These are phyloP conservation scores for Amanita rimosa DNA, from an alignment of 768 basidiomycete genomes.

Conservation along the genomic window DNA sequence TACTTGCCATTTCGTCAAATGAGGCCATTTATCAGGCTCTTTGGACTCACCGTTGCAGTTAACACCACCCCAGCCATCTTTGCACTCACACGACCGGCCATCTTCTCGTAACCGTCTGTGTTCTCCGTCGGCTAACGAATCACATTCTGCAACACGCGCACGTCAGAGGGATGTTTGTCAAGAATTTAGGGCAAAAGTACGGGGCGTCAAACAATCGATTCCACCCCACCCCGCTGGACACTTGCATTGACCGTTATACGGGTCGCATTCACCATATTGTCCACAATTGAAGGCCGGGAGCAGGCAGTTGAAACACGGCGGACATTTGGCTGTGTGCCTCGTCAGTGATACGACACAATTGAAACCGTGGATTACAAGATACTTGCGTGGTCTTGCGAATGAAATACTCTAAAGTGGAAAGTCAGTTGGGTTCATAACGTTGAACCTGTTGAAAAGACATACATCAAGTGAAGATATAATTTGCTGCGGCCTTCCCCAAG, in stretches of 20 bases:
- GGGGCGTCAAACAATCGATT: slow-evolving; percentile 85
- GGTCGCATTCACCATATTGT: slow-evolving; percentile 84
- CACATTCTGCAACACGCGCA: slow-evolving; percentile 56
- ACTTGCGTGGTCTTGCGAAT: neutral
- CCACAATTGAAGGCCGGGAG: slow-evolving; percentile 88
- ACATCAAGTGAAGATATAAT: neutral
- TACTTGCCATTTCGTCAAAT: slow-evolving; percentile 36
- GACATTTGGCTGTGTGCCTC: slow-evolving; percentile 42
- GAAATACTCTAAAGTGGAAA: neutral
- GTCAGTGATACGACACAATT: neutral
- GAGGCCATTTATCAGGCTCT: neutral
- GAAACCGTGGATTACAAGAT: neutral
- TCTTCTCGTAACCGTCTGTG: slow-evolving; percentile 72
- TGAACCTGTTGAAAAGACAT: neutral
- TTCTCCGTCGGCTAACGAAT: slow-evolving; percentile 85
- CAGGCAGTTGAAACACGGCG: slow-evolving; percentile 94
- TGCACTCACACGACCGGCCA: slow-evolving; percentile 74
- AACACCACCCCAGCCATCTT: slow-evolving; percentile 91
- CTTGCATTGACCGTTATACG: slow-evolving; percentile 91
- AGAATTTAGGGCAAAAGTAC: slow-evolving; percentile 25
- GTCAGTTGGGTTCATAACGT: neutral
- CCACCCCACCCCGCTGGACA: slow-evolving; percentile 98
- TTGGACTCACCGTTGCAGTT: slow-evolving; percentile 80
- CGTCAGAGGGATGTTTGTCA: neutral
- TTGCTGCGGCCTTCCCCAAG: neutral